Conservation (phyloP, 108 stramenopile genomes). For the Cyclotella atomus region DNA sequence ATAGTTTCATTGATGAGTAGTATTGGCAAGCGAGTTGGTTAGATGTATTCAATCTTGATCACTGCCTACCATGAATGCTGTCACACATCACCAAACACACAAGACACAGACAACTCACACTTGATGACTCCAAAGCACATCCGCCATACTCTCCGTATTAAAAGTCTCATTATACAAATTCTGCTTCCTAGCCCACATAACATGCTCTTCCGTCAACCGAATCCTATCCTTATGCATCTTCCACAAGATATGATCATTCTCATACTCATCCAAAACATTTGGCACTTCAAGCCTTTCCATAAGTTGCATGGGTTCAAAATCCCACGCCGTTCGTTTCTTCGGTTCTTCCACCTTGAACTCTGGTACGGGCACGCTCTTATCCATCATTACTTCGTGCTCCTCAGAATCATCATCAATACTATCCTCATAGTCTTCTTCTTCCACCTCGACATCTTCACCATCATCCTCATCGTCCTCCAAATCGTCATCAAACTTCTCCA, state of each 20-base stretch:
- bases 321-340: not conserved
- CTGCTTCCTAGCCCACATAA: constrained; percentile 85
- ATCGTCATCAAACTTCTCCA: constrained; percentile 23
- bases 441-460: constrained; percentile 61
- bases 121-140: constrained; percentile 80
- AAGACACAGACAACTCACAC: constrained; percentile 59
- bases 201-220: constrained; percentile 78
- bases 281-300: not conserved
- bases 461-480: constrained; percentile 13
- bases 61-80: not conserved
- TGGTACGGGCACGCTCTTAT: not conserved
- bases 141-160: constrained; percentile 84
- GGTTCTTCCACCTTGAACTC: constrained; percentile 5
- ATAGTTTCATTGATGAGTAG: not conserved
- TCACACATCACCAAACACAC: not conserved
- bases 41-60: too few relatives aligned
- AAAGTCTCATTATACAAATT: constrained; percentile 90
- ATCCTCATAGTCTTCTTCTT: constrained; percentile 73
- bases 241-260: constrained; percentile 32
- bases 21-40: not conserved
- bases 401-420: constrained; percentile 69
- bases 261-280: not conserved
- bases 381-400: constrained; percentile 56
- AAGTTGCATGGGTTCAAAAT: not conserved
- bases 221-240: constrained; percentile 74